phyloP scores from a whole-genome alignment of 305 asterid species.

The Nicotiana rustica region DNA sequence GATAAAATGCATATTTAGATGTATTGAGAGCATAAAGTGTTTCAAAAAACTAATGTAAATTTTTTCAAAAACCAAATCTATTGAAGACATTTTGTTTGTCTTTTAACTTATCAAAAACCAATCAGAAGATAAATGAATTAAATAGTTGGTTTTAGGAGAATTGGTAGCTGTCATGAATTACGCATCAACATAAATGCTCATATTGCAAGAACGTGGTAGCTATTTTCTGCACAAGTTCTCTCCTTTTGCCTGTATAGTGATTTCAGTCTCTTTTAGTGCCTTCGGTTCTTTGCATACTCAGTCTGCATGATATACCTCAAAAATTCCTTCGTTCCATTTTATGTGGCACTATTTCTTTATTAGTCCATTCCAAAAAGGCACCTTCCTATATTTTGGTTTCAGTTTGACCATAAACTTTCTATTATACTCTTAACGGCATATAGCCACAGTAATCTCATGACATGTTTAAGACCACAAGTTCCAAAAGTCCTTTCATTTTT shows the following conservation, averaged over 20 bases:
- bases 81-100: not conserved
- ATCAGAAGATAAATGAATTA: not conserved
- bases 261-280: not conserved
- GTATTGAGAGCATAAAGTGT: not conserved
- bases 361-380: not conserved
- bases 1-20: not conserved
- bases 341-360: not conserved
- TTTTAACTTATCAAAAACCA: not conserved
- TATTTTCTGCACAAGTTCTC: not conserved
- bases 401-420: not conserved
- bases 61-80: not conserved
- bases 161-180: conserved; percentile 5
- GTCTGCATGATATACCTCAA: conserved; percentile 10
- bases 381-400: not conserved
- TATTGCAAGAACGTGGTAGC: not conserved
- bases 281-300: not conserved
- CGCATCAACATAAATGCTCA: too few relatives aligned
- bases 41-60: not conserved
- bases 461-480: not conserved
- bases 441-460: not conserved
- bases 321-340: not conserved
- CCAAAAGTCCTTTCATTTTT: not conserved
- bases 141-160: not conserved
- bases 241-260: not conserved
- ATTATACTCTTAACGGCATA: not conserved